Conservation (phyloP, 768 basidiomycete genomes). For the Sarcodon sp. region DNA sequence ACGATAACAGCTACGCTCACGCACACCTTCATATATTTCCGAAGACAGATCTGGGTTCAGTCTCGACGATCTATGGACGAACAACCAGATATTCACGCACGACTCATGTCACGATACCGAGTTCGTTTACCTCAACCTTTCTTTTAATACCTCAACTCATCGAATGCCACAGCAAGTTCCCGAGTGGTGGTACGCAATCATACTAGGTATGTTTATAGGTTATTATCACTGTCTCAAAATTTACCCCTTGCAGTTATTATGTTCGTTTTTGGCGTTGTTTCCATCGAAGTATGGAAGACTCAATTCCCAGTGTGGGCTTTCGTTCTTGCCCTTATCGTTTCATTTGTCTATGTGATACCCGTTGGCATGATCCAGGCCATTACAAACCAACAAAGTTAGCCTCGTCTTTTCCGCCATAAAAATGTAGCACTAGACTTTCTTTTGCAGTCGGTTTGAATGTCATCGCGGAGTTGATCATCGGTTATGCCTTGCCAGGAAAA, state of each 20-base stretch:
- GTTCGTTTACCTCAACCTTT: neutral
- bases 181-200: conserved; percentile 71
- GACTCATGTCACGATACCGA: conserved; percentile 64
- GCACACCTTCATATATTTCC: conserved; percentile 63
- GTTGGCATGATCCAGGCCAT: conserved; percentile 55
- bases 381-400: conserved; percentile 60
- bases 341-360: conserved; percentile 34
- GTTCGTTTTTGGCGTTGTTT: conserved; percentile 56
- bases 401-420: no score
- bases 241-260: conserved; percentile 27
- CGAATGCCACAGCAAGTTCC: conserved; percentile 39
- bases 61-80: conserved; percentile 59
- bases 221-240: neutral
- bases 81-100: conserved; percentile 77
- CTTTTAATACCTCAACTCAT: no score
- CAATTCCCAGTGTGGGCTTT: conserved; percentile 65
- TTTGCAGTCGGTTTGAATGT: conserved; percentile 26
- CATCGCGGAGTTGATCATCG: conserved; percentile 71
- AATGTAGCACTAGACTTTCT: neutral
- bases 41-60: conserved; percentile 69
- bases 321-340: conserved; percentile 53
- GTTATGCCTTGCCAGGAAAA: conserved; percentile 65
- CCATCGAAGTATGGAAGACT: conserved; percentile 65
- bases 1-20: conserved; percentile 63
- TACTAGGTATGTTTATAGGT: conserved; percentile 29